phyloP scores from a whole-genome alignment of 2,329 filamentous ascomycete genomes.

The Talaromyces sp. region DNA sequence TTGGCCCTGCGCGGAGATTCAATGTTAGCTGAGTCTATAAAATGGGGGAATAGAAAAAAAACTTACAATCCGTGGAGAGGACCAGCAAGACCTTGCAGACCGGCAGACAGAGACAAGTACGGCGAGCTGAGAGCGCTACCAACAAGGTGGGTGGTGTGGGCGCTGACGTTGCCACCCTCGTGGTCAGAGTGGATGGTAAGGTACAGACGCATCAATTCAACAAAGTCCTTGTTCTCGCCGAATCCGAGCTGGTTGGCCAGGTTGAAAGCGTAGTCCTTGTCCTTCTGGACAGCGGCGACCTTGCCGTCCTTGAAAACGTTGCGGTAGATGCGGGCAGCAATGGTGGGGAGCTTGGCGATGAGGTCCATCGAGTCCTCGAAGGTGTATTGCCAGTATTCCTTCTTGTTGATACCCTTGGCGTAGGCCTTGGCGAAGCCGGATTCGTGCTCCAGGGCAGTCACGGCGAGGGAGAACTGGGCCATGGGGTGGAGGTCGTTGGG shows the following conservation, averaged over 20 bases:
- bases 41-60: not conserved
- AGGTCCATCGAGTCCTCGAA: constrained; percentile 99
- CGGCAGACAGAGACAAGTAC: constrained; percentile 92
- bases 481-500: constrained; percentile 98
- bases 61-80: constrained; percentile 84
- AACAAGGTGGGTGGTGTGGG: constrained; percentile 97
- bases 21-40: not conserved
- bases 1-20: constrained; percentile 58
- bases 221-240: constrained; percentile 88
- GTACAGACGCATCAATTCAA: constrained; percentile 98
- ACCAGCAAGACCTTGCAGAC: constrained; percentile 95
- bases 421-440: constrained; percentile 98
- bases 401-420: constrained; percentile 98
- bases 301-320: constrained; percentile 99
- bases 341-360: constrained; percentile 98
- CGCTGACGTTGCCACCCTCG: constrained; percentile 98
- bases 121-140: constrained; percentile 94
- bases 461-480: constrained; percentile 97
- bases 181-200: constrained; percentile 99
- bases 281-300: constrained; percentile 91
- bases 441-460: constrained; percentile 97
- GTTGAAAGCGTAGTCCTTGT: constrained; percentile 99
- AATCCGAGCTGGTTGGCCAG: constrained; percentile 99
- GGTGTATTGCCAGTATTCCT: constrained; percentile 98
- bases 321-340: constrained; percentile 98